phyloP scores from a whole-genome alignment of 2,329 filamentous ascomycete genomes.

The Cordyceps cateniannulata region DNA sequence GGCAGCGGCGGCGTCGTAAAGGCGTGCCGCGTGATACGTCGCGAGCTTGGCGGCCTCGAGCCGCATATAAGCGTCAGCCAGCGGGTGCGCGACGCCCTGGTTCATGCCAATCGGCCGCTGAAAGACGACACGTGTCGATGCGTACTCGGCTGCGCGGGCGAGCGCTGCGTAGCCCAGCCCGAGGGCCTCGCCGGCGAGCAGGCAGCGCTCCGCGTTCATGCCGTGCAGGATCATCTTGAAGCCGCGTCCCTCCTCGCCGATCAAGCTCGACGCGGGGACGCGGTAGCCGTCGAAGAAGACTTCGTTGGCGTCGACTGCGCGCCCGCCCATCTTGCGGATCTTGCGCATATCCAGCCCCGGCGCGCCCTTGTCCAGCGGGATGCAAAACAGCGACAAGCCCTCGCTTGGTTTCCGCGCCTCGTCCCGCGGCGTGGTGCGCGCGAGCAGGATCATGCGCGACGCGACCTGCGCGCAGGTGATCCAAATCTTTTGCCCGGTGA shows the following conservation, averaged over 20 bases:
- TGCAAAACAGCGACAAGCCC: slow-evolving; percentile 73
- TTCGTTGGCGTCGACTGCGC: slow-evolving; percentile 78
- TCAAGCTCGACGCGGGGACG: slow-evolving; percentile 56
- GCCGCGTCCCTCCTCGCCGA: slow-evolving; percentile 67
- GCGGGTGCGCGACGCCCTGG: slow-evolving; percentile 58
- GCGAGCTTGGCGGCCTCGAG: slow-evolving; percentile 60
- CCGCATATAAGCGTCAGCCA: slow-evolving; percentile 59
- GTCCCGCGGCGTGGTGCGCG: slow-evolving; percentile 65
- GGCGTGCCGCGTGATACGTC: slow-evolving; percentile 57
- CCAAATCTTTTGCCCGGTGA: slow-evolving; percentile 83
- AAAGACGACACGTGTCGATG: slow-evolving; percentile 60
- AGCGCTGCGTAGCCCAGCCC: slow-evolving; percentile 71
- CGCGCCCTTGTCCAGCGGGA: slow-evolving; percentile 58
- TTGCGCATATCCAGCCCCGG: slow-evolving; percentile 59
- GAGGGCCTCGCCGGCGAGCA: slow-evolving; percentile 72
- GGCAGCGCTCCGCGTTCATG: slow-evolving; percentile 73
- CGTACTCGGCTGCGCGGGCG: slow-evolving; percentile 57
- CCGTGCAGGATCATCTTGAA: slow-evolving; percentile 75
- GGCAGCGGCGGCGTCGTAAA: slow-evolving; percentile 48
- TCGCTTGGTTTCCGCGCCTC: slow-evolving; percentile 64
- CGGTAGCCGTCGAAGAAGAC: slow-evolving; percentile 79
- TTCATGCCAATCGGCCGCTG: slow-evolving; percentile 59
- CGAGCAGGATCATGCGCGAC: slow-evolving; percentile 74
- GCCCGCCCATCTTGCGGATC: slow-evolving; percentile 81
- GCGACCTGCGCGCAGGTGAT: slow-evolving; percentile 81